These are phyloP conservation scores for Aspergillus bertholletiae DNA, from an alignment of 495 filamentous ascomycete genomes.

Conservation along the genomic window DNA sequence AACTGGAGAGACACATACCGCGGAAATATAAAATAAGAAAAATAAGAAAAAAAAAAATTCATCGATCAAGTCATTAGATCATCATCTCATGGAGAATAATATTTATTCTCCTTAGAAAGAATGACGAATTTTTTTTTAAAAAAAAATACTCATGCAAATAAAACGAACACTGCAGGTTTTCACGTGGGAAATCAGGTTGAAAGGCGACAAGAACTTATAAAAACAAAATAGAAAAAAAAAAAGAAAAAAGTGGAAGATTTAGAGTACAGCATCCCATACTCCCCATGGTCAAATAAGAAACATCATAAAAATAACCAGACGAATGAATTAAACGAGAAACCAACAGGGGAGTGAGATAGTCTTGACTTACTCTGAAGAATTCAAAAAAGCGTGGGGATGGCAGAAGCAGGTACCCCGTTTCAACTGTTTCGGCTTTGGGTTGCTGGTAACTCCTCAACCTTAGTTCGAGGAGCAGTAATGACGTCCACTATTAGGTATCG, in stretches of 20 bases:
- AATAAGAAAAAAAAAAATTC: not conserved
- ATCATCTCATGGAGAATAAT: not conserved
- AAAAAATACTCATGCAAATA: not conserved
- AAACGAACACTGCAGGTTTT: not conserved
- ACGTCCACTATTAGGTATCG: constrained; percentile 12
- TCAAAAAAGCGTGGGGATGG: constrained; percentile 11
- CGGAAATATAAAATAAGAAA: no score
- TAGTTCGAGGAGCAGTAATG: constrained; percentile 1
- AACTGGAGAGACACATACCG: not conserved
- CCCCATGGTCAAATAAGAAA: not conserved
- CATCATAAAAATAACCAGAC: no score
- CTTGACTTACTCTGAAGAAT: constrained; percentile 10
- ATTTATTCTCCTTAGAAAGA: not conserved
- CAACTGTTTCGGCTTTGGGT: constrained; percentile 3
- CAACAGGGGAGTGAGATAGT: constrained; percentile 1
- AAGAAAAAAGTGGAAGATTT: not conserved
- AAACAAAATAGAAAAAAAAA: constrained; percentile 2
- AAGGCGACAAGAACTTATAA: not conserved
- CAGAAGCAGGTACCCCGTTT: constrained; percentile 27
- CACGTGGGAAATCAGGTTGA: not conserved
- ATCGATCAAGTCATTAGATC: not conserved
- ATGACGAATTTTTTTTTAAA: not conserved
- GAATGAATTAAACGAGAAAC: not conserved
- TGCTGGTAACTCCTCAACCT: constrained; percentile 6
- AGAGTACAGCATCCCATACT: not conserved